Conservation (phyloP, 192 early-diverging fungal genomes). For the Coemansia sp. region DNA sequence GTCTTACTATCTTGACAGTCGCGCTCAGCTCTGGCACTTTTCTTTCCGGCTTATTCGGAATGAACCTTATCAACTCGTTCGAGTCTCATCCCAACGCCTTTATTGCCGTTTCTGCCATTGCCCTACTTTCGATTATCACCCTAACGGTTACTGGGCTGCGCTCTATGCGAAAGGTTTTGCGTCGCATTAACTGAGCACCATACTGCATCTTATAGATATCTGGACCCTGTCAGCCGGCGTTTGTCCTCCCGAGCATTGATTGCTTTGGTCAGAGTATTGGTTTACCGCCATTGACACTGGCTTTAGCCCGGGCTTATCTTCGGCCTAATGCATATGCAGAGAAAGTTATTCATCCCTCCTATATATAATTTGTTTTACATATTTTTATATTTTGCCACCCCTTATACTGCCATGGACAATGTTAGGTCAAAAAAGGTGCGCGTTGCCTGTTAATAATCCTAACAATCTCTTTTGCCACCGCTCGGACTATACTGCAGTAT, state of each 20-base stretch:
- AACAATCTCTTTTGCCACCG: too few relatives aligned
- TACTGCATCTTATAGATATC: not conserved
- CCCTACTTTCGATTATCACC: conserved; percentile 38
- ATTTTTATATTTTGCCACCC: not conserved
- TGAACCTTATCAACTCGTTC: conserved; percentile 80
- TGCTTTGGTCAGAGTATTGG: not conserved
- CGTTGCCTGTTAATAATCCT: too few relatives aligned
- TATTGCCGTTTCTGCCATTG: conserved; percentile 57
- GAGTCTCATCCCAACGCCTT: conserved; percentile 73
- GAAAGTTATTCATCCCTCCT: too few relatives aligned
- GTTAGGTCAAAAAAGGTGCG: too few relatives aligned
- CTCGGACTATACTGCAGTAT: too few relatives aligned
- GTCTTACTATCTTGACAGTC: conserved; percentile 76
- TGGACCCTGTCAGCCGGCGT: not conserved
- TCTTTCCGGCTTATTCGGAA: conserved; percentile 78
- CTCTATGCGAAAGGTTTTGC: conserved; percentile 48
- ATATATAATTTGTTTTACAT: not conserved
- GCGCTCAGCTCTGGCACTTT: conserved; percentile 73
- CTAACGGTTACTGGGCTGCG: conserved; percentile 41
- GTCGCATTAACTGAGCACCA: conserved; percentile 34
- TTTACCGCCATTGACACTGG: too few relatives aligned
- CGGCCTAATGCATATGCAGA: not conserved
- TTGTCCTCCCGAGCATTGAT: not conserved
- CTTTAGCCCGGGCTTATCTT: not conserved
- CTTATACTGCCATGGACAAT: not conserved